Evolutionary conservation across 805 yeast species (phyloP).

Genomic region (Lipomyces yamanashiensis): DNA sequence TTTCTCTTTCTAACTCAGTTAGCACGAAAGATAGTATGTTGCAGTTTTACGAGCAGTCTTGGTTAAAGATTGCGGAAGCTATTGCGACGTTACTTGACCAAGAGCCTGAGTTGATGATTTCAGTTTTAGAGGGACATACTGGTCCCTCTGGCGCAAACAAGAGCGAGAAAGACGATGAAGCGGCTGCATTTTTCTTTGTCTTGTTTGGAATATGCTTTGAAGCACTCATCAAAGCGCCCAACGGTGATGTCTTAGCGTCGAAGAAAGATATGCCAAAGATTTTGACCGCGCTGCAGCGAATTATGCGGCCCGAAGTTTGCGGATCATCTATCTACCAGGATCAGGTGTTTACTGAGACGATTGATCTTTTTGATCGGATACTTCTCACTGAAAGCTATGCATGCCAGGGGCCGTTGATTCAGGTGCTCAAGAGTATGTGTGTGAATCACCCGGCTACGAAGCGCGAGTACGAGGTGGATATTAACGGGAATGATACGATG

Average conservation of each 20-base stretch:
- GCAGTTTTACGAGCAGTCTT: constrained; percentile 58
- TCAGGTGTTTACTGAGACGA: constrained; percentile 70
- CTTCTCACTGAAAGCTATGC: constrained; percentile 58
- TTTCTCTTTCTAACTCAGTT: constrained; percentile 4
- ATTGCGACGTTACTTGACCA: constrained; percentile 66
- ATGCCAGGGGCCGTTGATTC: constrained; percentile 56
- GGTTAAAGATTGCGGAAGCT: constrained; percentile 81
- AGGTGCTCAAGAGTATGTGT: constrained; percentile 64
- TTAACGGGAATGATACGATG: constrained; percentile 49
- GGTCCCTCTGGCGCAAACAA: constrained; percentile 25
- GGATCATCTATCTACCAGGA: constrained; percentile 66
- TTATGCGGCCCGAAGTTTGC: constrained; percentile 62
- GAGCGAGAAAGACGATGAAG: constrained; percentile 41
- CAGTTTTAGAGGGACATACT: constrained; percentile 59
- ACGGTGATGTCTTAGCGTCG: constrained; percentile 34
- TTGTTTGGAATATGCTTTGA: constrained; percentile 85
- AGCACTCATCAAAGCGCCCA: constrained; percentile 57
- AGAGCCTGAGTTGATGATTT: constrained; percentile 52
- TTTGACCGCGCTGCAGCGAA: constrained; percentile 57
- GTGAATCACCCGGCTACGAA: constrained; percentile 48
- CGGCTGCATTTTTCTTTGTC: constrained; percentile 66
- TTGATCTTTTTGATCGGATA: constrained; percentile 76
- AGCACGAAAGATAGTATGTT: constrained; percentile 38
- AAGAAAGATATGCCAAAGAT: constrained; percentile 47
- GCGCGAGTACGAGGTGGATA: constrained; percentile 25